Evolutionary conservation across 805 yeast species (phyloP), one percentile per base, ranked within the genome.

Genomic region (Metschnikowia henanensis): DNA sequence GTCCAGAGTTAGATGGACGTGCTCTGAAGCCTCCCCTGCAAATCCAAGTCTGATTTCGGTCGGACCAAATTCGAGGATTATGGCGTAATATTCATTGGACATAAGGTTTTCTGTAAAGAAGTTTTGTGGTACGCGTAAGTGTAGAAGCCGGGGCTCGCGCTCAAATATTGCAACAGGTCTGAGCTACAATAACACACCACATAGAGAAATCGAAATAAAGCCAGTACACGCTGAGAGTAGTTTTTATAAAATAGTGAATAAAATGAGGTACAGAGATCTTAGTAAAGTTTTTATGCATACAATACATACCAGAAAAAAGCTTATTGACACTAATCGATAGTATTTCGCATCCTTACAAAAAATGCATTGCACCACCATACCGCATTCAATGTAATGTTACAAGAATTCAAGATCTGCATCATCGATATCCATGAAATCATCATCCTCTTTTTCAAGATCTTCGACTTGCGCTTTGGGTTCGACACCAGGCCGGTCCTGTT

Each of bases 361-460:
- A n/a, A n/a, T n/a, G n/a, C n/a, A n/a, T n/a, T n/a, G n/a, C n/a
- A n/a, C n/a, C n/a, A n/a, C n/a, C n/a, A n/a, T n/a, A n/a, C n/a
- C n/a, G 32, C 16, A 2, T 23, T 23, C 12, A 23, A 3, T 5
- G 12, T 23, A 9, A 23, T 23, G 8, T 25, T 45, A 61, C 17
- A 61, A 50, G 21, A 69, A 56, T 35, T 67, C 75, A 26, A 72
- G 63, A 39, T 68, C 77, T 17, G 70, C 78, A 37, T 73, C 77
- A 42, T 73, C 77, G 38, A 71, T 64, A 39, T 70, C 76, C 73
- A 72, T 70, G 43, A 66, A 71, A 25, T 66, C 75, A 23, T 62
- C 69, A n/a, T 61, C 68, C 3, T 55, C 52, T 13, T 58, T 62
- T 41, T 35, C 50, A 16, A 41, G 30, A 12, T 20, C 42, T 4